Conservation (phyloP, 257 asterid genomes). For the Fraxinus quadrangulata region DNA sequence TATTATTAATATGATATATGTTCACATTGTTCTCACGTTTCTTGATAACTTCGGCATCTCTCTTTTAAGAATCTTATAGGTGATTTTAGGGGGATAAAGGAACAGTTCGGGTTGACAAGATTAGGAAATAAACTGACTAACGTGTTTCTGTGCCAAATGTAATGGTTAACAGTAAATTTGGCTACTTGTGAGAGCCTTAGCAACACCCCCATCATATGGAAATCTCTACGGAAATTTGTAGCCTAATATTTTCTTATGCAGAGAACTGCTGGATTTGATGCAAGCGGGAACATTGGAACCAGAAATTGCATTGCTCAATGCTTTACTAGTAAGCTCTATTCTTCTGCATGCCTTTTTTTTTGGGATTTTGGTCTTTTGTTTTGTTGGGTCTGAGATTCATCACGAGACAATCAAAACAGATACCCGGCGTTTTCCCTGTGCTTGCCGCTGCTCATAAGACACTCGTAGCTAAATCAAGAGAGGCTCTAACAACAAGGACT, state of each 20-base stretch:
- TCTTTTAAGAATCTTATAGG: not conserved
- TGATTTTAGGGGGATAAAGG: not conserved
- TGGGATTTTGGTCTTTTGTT: not conserved
- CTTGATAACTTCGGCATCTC: not conserved
- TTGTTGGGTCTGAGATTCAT: constrained; percentile 9
- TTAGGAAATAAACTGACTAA: not conserved
- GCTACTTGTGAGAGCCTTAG: not conserved
- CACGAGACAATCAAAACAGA: constrained; percentile 40
- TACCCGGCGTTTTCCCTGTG: constrained; percentile 84
- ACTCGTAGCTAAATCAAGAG: constrained; percentile 70
- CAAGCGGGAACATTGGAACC: constrained; percentile 84
- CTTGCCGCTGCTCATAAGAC: constrained; percentile 87
- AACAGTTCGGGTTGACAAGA: not conserved
- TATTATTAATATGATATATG: not conserved
- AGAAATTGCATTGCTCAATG: constrained; percentile 83
- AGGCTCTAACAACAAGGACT: constrained; percentile 71
- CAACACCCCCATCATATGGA: not conserved
- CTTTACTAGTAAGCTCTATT: constrained; percentile 65
- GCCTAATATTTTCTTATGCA: constrained; percentile 30
- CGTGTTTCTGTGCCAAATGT: not conserved
- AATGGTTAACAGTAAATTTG: not conserved
- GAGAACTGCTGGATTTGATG: constrained; percentile 79
- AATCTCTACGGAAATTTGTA: not conserved
- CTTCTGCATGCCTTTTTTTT: not conserved
- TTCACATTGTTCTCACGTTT: not conserved